Conservation (phyloP, 2,329 filamentous ascomycete species). For the Lachnellula cervina region DNA sequence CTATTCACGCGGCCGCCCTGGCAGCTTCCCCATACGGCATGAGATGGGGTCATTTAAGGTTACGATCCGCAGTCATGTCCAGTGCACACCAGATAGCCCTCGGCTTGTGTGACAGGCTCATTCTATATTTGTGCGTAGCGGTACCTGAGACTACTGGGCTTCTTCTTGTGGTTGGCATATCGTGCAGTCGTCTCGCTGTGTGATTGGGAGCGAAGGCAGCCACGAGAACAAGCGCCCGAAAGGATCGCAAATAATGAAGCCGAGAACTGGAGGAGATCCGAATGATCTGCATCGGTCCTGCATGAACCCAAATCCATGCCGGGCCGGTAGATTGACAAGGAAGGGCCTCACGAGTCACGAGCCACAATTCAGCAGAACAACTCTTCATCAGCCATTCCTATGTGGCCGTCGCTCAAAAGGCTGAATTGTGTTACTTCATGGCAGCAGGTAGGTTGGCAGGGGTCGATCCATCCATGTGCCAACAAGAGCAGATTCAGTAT, state of each 20-base stretch:
- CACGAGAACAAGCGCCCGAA: background rate
- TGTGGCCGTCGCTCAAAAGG: background rate
- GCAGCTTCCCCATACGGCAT: background rate
- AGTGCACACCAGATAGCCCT: background rate
- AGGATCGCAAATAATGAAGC: background rate
- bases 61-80: background rate
- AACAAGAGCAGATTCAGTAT: background rate
- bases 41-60: background rate
- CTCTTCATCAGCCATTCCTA: background rate
- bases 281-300: background rate
- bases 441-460: background rate
- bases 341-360: no score
- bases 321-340: background rate
- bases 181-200: no score
- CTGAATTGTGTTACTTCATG: background rate
- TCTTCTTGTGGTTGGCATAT: no score
- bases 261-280: background rate
- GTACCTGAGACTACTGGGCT: background rate
- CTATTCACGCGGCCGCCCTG: background rate
- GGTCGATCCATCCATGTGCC: no score
- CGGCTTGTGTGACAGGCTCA: background rate
- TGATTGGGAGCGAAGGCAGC: no score
- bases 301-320: background rate
- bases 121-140: background rate
- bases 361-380: no score